Base-by-base conservation (phyloP, 495 filamentous ascomycete genomes). In the Elaphomyces granulatus region DNA sequence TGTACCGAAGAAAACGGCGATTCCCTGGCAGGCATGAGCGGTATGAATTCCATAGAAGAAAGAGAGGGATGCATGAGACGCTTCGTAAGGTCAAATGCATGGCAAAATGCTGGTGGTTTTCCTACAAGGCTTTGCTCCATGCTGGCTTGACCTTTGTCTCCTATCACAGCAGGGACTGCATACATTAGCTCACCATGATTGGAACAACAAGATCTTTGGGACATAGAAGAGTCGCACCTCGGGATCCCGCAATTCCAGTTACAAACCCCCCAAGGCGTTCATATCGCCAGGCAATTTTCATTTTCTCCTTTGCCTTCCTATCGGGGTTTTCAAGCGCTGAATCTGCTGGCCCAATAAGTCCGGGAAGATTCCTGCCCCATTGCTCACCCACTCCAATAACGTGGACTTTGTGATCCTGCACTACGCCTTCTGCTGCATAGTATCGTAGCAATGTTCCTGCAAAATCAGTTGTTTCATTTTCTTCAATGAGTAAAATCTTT, bases 271-370 rank as follows among this genome's bases (percentile, higher is more conserved):
- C 81, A 45, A 95, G 55, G 15, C 78, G 73, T 55, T 95, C 87
- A 61, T 98, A 98, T 57, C 90, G 66, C 90, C 90, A 98, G 8
- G 90, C 90, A 58, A 98, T 98, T 64, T 94, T 95, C 90, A 98
- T 98, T 56, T 75, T 80, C 41, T 92, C 84, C 20, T 71, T 40
- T 45, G 55, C 57, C 34, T 58, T 53, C 38, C 43, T 68, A 48
- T 53, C 52, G 7, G 54, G 47, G 36, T 61, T 48, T 7, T 57
- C 48, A 10, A 62, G 67, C 10, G 58, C 60, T 9, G 53, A 62
- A 6, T 68, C 71, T 3, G 56, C 59, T 0, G 70, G 63, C 0
- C 63, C 68, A 20, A 75, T 70, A 14, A 90, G 45, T 0, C 78
- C 88, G 8, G 90, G 90, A 15, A 96, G 68, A 46, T 83, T 83